A percentile compares a stretch with the other conserved stretches of the same genome.
phyloP scores from a whole-genome alignment of 2,329 filamentous ascomycete genomes.

The Dothistroma pini region DNA sequence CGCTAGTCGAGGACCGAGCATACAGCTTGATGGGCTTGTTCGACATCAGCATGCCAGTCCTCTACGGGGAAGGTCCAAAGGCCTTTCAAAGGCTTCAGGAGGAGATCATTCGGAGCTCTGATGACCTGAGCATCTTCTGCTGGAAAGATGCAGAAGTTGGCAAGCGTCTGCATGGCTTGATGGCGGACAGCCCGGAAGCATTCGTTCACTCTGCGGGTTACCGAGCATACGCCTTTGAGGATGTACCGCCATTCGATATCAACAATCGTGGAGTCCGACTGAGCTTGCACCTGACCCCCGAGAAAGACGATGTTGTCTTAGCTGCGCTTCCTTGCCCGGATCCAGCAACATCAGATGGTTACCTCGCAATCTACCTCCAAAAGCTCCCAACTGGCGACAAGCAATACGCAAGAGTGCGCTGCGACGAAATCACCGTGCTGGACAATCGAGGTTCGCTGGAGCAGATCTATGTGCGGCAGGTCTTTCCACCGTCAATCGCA shows the following conservation, averaged over 20 bases:
- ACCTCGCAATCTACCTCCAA: constrained; percentile 31
- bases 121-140: constrained; percentile 9
- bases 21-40: constrained; percentile 19
- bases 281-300: constrained; percentile 8
- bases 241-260: constrained; percentile 17
- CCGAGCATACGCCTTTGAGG: constrained; percentile 31
- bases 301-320: constrained; percentile 21
- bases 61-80: constrained; percentile 19
- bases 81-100: constrained; percentile 22
- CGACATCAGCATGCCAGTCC: constrained; percentile 16
- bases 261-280: constrained; percentile 18
- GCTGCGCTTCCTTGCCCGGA: constrained; percentile 35
- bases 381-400: constrained; percentile 20
- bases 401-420: constrained; percentile 28
- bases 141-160: constrained; percentile 7
- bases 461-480: constrained; percentile 7
- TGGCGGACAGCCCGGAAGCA: constrained; percentile 25
- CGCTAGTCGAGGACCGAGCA: constrained; percentile 13
- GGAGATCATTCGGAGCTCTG: constrained; percentile 22
- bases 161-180: constrained; percentile 11
- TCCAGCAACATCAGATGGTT: constrained; percentile 25
- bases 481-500: constrained; percentile 3
- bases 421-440: constrained; percentile 12
- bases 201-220: constrained; percentile 40
- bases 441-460: constrained; percentile 1